A percentile compares a stretch with the other conserved stretches of the same genome.
These are phyloP conservation scores for Cercospora sesami DNA, from an alignment of 2,329 filamentous ascomycete genomes.

Conservation along the genomic window DNA sequence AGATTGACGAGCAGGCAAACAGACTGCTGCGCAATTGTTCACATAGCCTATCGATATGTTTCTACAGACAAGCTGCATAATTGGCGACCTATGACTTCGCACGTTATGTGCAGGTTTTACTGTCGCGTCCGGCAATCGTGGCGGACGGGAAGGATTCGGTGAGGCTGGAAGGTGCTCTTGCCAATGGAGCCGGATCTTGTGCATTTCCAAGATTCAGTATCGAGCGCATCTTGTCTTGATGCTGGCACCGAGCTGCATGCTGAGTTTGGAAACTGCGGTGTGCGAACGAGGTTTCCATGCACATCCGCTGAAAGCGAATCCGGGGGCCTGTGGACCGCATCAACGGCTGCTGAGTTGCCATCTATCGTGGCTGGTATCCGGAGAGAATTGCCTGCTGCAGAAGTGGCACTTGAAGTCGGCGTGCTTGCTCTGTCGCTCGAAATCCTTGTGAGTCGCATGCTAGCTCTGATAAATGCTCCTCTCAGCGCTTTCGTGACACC, in stretches of 20 bases:
- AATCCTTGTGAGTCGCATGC: background rate
- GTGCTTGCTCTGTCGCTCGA: background rate
- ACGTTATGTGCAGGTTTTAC: background rate
- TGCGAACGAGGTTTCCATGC: background rate
- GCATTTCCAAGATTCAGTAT: background rate
- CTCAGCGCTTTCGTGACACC: background rate
- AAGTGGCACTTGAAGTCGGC: background rate
- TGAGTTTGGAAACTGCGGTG: background rate
- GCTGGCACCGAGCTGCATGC: background rate
- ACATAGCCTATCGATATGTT: background rate
- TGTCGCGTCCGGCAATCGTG: background rate
- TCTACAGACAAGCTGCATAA: background rate
- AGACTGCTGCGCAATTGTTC: background rate
- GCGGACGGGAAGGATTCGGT: background rate
- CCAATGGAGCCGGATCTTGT: background rate
- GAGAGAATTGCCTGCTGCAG: background rate
- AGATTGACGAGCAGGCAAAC: background rate
- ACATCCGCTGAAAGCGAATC: background rate
- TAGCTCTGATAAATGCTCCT: background rate
- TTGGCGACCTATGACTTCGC: background rate
- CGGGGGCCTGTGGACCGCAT: background rate
- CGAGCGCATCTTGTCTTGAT: background rate
- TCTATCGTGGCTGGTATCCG: background rate
- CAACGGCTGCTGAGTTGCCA: background rate
- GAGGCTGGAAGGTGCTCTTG: background rate